A percentile compares a stretch with the other conserved stretches of the same genome.
Conservation (phyloP, 2,329 filamentous ascomycete species). For the Cladophialophora chaetospira region DNA sequence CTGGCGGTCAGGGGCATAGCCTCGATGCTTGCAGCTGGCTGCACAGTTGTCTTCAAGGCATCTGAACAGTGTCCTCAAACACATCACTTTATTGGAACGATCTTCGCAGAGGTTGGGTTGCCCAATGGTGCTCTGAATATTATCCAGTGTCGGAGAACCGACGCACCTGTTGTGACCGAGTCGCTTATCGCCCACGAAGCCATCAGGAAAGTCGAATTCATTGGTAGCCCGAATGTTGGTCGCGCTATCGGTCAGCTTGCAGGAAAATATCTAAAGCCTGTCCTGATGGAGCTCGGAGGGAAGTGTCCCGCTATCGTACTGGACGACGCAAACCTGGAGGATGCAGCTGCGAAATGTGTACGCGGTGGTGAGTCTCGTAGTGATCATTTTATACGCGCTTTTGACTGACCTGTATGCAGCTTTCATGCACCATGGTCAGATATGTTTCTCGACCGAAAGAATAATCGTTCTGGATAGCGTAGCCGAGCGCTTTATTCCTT, state of each 20-base stretch:
- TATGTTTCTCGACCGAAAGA: constrained; percentile 83
- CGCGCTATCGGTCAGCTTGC: constrained; percentile 70
- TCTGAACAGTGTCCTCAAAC: constrained; percentile 66
- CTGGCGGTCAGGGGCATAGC: constrained; percentile 33
- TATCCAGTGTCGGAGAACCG: constrained; percentile 59
- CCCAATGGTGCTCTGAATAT: constrained; percentile 74
- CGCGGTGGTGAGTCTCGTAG: constrained; percentile 20
- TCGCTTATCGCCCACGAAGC: constrained; percentile 66
- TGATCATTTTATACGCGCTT: no score
- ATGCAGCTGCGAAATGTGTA: constrained; percentile 56
- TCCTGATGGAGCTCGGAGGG: constrained; percentile 78
- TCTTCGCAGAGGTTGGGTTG: constrained; percentile 73
- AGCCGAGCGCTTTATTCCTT: constrained; percentile 52
- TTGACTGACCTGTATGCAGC: neutral
- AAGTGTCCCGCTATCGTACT: constrained; percentile 78
- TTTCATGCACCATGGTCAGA: constrained; percentile 59
- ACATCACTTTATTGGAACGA: constrained; percentile 62
- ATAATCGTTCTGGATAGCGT: constrained; percentile 65
- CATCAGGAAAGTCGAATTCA: constrained; percentile 76
- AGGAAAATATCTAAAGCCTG: constrained; percentile 74
- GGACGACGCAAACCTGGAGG: constrained; percentile 74
- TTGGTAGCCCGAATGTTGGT: constrained; percentile 72
- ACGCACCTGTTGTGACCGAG: constrained; percentile 67
- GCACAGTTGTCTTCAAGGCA: constrained; percentile 72
- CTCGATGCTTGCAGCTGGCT: constrained; percentile 51